A percentile compares a stretch with the other conserved stretches of the same genome.
These are phyloP conservation scores for Candida pseudofarinosa DNA, from an alignment of 805 yeast species.

Conservation along the genomic window DNA sequence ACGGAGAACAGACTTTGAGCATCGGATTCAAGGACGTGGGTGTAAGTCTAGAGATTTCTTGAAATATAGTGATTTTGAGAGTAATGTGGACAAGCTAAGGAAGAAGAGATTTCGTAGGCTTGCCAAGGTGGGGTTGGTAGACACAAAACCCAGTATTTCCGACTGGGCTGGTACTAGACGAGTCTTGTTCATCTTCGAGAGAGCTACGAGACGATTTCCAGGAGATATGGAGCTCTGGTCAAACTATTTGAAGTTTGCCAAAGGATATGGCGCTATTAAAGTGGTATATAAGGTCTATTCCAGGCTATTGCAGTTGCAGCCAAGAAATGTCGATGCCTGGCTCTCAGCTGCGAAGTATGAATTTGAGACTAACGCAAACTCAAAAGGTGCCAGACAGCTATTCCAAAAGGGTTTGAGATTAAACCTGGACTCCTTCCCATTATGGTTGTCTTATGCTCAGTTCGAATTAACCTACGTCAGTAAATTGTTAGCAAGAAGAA, in stretches of 20 bases:
- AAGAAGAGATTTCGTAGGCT: constrained; percentile 65
- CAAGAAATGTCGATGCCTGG: constrained; percentile 90
- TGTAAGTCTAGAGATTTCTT: constrained; percentile 73
- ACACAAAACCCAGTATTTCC: constrained; percentile 61
- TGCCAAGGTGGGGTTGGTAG: constrained; percentile 50
- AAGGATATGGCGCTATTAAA: constrained; percentile 62
- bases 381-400: constrained; percentile 81
- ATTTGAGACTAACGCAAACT: constrained; percentile 81
- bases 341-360: constrained; percentile 92
- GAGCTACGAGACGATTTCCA: constrained; percentile 80
- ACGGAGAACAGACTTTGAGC: constrained; percentile 93
- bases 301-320: constrained; percentile 77
- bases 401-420: constrained; percentile 83
- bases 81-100: constrained; percentile 72
- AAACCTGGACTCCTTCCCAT: constrained; percentile 63
- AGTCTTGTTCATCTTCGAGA: constrained; percentile 73
- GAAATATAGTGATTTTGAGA: constrained; percentile 76
- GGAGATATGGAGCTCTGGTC: constrained; percentile 77
- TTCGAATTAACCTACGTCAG: constrained; percentile 85
- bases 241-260: constrained; percentile 64
- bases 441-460: constrained; percentile 85
- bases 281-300: constrained; percentile 75
- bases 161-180: constrained; percentile 87
- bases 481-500: constrained; percentile 77
- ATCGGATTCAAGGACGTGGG: constrained; percentile 80